Evolutionary conservation across 2,329 filamentous ascomycete species (phyloP), one percentile per base, ranked within the genome.

Genomic region (Pseudofabraea citricarpa): DNA sequence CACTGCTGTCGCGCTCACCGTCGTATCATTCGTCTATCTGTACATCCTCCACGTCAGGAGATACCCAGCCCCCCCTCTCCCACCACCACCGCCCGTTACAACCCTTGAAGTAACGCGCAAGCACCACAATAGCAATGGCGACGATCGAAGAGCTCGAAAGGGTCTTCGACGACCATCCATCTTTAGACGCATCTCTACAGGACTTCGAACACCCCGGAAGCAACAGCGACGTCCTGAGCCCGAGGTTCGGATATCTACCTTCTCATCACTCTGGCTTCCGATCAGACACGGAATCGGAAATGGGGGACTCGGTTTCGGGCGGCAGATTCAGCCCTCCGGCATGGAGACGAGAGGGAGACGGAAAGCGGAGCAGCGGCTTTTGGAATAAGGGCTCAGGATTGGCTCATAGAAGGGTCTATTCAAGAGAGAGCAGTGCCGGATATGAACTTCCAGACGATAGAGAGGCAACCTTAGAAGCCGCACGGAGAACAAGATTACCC

Each of bases 321-420:
- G 72, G 74, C 38, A 77, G 77, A 23, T 85, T 79, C 78, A 81
- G 78, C 41, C 82, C 82, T 31, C 82, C 82, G 2, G 79, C 79
- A 10, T 82, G 81, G 71, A 71, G 77, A 47, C 59, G 63, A 21
- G 66, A 67, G 51, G 74, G 72, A 55, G 61, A 65, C 41, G 64
- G 59, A 54, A 55, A 59, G 46, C 60, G 61, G 49, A 61, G 56
- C 51, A 70, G 70, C 48, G 78, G 75, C 56, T 63, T 62, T 35
- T 63, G 60, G 60, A 57, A 55, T 50, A 81, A 74, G 57, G 71
- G 72, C 12, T 68, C 27, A 15, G 27, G 13, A 6, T 12, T 59
- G 60, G 69, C 48, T 63, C 73, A 58, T 64, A 69, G 54, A 64
- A 68, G 39, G 77, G 54, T 66, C 60, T 67, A 66, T 43, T 82